phyloP scores from a whole-genome alignment of 2,329 filamentous ascomycete genomes.

The Dactylellina leptospora region DNA sequence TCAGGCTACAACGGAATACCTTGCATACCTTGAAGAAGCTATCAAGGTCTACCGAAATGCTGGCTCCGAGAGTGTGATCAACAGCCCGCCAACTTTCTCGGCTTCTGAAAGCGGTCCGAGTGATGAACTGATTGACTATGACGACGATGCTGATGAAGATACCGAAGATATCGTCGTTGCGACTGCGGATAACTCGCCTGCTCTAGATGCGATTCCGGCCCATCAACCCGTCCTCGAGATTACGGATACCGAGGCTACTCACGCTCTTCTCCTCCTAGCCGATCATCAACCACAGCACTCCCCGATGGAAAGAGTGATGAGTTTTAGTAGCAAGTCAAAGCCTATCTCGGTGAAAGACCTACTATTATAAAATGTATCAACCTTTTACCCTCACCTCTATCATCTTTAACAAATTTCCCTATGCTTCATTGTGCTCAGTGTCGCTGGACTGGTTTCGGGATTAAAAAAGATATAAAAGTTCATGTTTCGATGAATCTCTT shows the following conservation, averaged over 20 bases:
- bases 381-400: not conserved
- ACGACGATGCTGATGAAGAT: slow-evolving; percentile 48
- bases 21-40: slow-evolving; percentile 84
- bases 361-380: slow-evolving; percentile 26
- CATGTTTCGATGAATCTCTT: slow-evolving; percentile 24
- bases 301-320: slow-evolving; percentile 36
- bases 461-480: slow-evolving; percentile 47
- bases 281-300: slow-evolving; percentile 50
- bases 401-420: not conserved
- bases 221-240: slow-evolving; percentile 35
- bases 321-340: slow-evolving; percentile 38
- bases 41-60: slow-evolving; percentile 52
- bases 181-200: slow-evolving; percentile 35
- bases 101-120: slow-evolving; percentile 36
- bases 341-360: slow-evolving; percentile 51
- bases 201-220: slow-evolving; percentile 31
- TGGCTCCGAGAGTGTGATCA: slow-evolving; percentile 35
- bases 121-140: slow-evolving; percentile 38
- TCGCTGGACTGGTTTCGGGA: slow-evolving; percentile 14
- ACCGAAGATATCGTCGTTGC: slow-evolving; percentile 18
- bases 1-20: slow-evolving; percentile 94
- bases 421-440: slow-evolving; percentile 4
- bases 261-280: slow-evolving; percentile 56
- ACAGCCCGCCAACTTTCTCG: slow-evolving; percentile 49
- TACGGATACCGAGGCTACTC: slow-evolving; percentile 56